Base-by-base conservation (phyloP, 1,284 basidiomycete genomes). In the Ustilago curta region DNA sequence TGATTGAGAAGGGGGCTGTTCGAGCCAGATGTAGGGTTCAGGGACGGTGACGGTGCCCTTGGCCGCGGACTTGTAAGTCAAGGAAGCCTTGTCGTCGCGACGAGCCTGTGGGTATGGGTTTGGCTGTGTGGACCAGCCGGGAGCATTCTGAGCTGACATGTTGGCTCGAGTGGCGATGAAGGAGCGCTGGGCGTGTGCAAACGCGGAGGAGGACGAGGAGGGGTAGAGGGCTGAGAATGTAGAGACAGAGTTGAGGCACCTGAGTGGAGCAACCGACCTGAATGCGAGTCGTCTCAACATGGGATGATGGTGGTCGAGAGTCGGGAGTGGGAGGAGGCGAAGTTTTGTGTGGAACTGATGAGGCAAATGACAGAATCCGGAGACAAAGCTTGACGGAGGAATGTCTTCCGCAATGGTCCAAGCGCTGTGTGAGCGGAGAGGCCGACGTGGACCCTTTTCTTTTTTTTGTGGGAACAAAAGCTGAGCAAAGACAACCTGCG, bases 21-120 rank as follows among this genome's bases (percentile, higher is more conserved):
- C 82, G 32, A 84, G 79, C 82, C 82, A 84, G 51, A 73, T 63
- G 68, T 84, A 84, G 18, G 83, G 83, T 18, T 83, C 79, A 7
- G 78, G 72, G 16, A 84, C 80, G 31, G 68, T 70, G 37, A 84
- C 80, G 42, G 79, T 55, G 23, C 83, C 82, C 21, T 81, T 59
- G 23, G 71, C 60, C 2, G 57, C 59, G 27, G 76, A 80, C 55
- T 76, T 73, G 70, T 83, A 83, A 19, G 73, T 76, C 16, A 59
- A 52, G n/a, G 69, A 64, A n/a, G 70, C 71, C 19, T 55, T 44
- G n/a, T 70, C 62, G 25, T 84, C 81, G n/a, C 83, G 75, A 23
- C 77, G 77, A 40, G 83, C 80, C 3, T 43, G n/a, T 3, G 83
- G 83, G 39, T 79, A 84, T 8, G 81, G 82, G 11, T 65, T 70